Base-by-base conservation (phyloP, 2,329 filamentous ascomycete genomes). In the Teratosphaeria destructans region DNA sequence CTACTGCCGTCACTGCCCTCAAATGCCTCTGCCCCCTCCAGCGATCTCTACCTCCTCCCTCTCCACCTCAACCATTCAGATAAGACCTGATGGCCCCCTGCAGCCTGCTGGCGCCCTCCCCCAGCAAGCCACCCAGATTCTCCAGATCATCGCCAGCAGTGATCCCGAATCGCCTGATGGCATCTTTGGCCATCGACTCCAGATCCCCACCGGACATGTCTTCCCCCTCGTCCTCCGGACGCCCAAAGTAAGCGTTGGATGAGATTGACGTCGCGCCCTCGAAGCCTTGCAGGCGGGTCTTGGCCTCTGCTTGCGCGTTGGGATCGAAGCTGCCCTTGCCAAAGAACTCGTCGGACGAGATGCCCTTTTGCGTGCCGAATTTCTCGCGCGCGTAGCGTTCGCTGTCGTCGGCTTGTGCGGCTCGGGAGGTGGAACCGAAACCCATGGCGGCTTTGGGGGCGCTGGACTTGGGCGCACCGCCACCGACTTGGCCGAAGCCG, bases 321-420 rank as follows among this genome's bases (percentile, higher is more conserved):
- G 92, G 85, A 72, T 99, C 92, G 75, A 86, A 97, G 59, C 83
- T 78, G 57, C 91, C 90, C 73, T 94, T 93, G 69, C 93, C 91
- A 72, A 99, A 99, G 81, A 95, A 99, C 73, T 99, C 94, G 73
- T 99, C 94, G 0, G 92, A 96, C 0, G 91, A 96, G 66, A 99
- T 99, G 67, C 89, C 89, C 80, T 97, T 97, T 74, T 99, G 94
- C 52, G 76, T 77, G 62, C 92, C 93, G 70, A 99, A 99, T 75
- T 96, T 96, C 70, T 83, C 79, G 68, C 89, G 88, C 5, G 92
- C 90, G 71, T 90, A 95, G 70, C 84, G 85, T 69, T 96, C 85
- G 58, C 87, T 86, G 60, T 96, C 90, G 55, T 85, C 82, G 10
- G 14, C 7, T 39, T 32, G 16, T 11, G 57, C 19, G 19, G 34